phyloP scores from a whole-genome alignment of 208 protist species.

The Acanthamoeba culbertsoni region DNA sequence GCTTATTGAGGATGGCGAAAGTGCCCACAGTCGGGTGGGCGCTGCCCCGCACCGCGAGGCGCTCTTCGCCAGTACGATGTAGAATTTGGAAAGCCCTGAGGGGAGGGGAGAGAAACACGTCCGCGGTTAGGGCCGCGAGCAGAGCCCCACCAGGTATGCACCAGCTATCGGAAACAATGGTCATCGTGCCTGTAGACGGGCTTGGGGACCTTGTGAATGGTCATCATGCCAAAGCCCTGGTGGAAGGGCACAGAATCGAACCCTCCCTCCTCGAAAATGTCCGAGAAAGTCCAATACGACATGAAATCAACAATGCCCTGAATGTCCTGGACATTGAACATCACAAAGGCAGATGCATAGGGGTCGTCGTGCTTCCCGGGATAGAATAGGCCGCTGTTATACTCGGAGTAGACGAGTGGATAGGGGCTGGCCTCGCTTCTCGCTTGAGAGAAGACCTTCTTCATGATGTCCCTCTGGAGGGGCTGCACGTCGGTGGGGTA shows the following conservation, averaged over 20 bases:
- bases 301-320: slow-evolving; percentile 68
- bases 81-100: slow-evolving; percentile 68
- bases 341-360: slow-evolving; percentile 61
- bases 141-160: too few relatives aligned
- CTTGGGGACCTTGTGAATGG: slow-evolving; percentile 67
- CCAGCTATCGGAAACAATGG: too few relatives aligned
- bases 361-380: slow-evolving; percentile 55
- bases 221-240: slow-evolving; percentile 70
- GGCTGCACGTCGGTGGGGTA: slow-evolving; percentile 71
- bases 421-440: slow-evolving; percentile 27
- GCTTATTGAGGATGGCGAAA: not conserved
- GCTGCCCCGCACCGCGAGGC: not conserved
- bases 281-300: slow-evolving; percentile 60
- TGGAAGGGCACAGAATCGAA: slow-evolving; percentile 60
- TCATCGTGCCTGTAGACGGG: slow-evolving; percentile 32
- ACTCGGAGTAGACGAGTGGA: slow-evolving; percentile 65
- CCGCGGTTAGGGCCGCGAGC: not conserved
- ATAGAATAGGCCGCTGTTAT: slow-evolving; percentile 62
- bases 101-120: not conserved
- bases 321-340: slow-evolving; percentile 57
- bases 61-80: slow-evolving; percentile 60
- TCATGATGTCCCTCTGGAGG: slow-evolving; percentile 63
- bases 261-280: slow-evolving; percentile 65
- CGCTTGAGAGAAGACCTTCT: slow-evolving; percentile 21
- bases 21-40: slow-evolving; percentile 61